Conservation (phyloP, 768 basidiomycete genomes). For the Infundibulicybe gibba region DNA sequence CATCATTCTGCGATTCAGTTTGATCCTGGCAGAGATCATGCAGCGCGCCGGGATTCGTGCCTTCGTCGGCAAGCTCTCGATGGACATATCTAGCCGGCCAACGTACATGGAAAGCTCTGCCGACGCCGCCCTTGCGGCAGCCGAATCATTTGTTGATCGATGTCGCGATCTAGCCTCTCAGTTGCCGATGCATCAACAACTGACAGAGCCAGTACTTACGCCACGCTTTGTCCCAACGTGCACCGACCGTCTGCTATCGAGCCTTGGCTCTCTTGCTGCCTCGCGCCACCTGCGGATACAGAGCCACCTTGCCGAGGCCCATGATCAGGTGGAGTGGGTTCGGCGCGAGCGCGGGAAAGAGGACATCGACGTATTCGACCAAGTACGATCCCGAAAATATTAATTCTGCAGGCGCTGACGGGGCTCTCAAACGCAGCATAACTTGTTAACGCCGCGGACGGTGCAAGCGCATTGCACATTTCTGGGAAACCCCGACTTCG, state of each 20-base stretch:
- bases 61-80: constrained; percentile 87
- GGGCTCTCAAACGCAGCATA: constrained; percentile 32
- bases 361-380: constrained; percentile 76
- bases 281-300: constrained; percentile 55
- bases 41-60: constrained; percentile 68
- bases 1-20: constrained; percentile 30
- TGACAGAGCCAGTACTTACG: constrained; percentile 81
- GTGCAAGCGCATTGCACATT: constrained; percentile 92
- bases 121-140: constrained; percentile 44
- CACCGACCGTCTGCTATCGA: constrained; percentile 62
- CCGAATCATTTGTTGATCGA: constrained; percentile 50
- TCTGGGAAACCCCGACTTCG: constrained; percentile 48
- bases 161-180: constrained; percentile 38
- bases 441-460: constrained; percentile 59
- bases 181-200: constrained; percentile 39
- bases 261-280: constrained; percentile 54
- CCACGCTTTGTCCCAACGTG: constrained; percentile 92
- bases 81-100: constrained; percentile 75
- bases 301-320: constrained; percentile 81
- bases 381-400: constrained; percentile 32
- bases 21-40: constrained; percentile 78
- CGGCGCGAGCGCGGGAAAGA: constrained; percentile 50
- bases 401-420: background rate
- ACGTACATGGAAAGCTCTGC: constrained; percentile 68
- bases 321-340: constrained; percentile 76